Percentiles rank a stretch among this genome's conserved stretches.
phyloP scores from a whole-genome alignment of 1,284 basidiomycete species.

The Vanrija sp. region DNA sequence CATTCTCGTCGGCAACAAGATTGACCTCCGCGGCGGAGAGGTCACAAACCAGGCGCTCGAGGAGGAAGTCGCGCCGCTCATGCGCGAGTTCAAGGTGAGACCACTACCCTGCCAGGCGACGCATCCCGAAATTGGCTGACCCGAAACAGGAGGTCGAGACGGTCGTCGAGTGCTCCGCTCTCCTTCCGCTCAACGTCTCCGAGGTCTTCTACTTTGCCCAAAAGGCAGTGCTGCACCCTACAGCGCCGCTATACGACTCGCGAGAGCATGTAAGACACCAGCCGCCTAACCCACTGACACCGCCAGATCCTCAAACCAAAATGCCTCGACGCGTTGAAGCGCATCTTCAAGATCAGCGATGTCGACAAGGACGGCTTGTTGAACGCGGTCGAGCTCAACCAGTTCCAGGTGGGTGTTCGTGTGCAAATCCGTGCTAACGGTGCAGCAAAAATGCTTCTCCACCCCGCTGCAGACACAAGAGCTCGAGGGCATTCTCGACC shows the following conservation, averaged over 20 bases:
- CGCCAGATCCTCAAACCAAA: slow-evolving; percentile 68
- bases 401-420: slow-evolving; percentile 71
- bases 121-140: slow-evolving; percentile 2
- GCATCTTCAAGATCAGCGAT: slow-evolving; percentile 96
- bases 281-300: background rate
- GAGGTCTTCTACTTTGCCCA: slow-evolving; percentile 99
- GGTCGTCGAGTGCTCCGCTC: slow-evolving; percentile 93
- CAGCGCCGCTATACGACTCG: slow-evolving; percentile 94
- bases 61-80: slow-evolving; percentile 89
- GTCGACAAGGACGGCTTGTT: slow-evolving; percentile 89
- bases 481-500: slow-evolving; percentile 82
- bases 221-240: slow-evolving; percentile 95
- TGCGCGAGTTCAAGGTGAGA: slow-evolving; percentile 90
- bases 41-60: slow-evolving; percentile 93
- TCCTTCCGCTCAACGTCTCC: slow-evolving; percentile 83
- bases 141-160: slow-evolving; percentile 84
- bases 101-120: slow-evolving; percentile 2
- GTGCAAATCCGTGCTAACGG: background rate
- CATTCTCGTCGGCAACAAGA: slow-evolving; percentile 97
- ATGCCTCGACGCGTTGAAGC: slow-evolving; percentile 78
- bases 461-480: slow-evolving; percentile 88
- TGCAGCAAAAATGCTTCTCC: slow-evolving; percentile 87
- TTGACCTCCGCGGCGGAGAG: slow-evolving; percentile 85
- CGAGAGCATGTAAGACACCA: slow-evolving; percentile 68
- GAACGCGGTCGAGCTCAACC: slow-evolving; percentile 86